Conservation (phyloP, 202 grass and related monocot genomes). For the Bolboschoenoplectus hybrid region DNA sequence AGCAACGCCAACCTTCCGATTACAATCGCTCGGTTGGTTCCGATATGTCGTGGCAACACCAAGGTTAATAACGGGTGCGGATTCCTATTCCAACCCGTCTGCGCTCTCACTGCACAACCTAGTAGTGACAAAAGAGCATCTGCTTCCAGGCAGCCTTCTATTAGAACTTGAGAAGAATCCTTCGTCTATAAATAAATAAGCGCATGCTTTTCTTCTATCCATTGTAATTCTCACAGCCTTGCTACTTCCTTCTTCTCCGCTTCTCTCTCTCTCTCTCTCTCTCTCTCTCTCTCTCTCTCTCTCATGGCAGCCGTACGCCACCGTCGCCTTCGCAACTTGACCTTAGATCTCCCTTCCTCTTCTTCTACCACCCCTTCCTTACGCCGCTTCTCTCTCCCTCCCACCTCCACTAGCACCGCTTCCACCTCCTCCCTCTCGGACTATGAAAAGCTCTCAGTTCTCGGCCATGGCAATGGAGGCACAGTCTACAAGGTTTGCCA, state of each 20-base stretch:
- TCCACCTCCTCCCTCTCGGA: conserved; percentile 56
- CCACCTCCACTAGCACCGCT: conserved; percentile 25
- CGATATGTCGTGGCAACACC: no score
- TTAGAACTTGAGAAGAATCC: not conserved
- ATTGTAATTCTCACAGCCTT: not conserved
- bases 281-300: conserved; percentile 36
- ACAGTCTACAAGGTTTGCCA: conserved; percentile 83
- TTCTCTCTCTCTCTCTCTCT: not conserved
- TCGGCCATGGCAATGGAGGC: conserved; percentile 87
- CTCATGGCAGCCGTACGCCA: conserved; percentile 73
- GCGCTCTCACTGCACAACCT: not conserved
- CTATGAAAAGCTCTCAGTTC: conserved; percentile 68
- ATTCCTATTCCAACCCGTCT: not conserved
- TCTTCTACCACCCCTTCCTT: conserved; percentile 41
- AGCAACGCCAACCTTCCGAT: not conserved
- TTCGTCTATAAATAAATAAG: conserved; percentile 23
- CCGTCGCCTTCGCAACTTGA: conserved; percentile 69
- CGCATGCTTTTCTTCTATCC: not conserved
- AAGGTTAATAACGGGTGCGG: no score
- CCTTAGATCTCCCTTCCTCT: conserved; percentile 52
- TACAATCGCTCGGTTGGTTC: not conserved
- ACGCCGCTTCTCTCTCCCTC: conserved; percentile 41
- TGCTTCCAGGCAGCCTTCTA: conserved; percentile 7
- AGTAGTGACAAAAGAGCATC: not conserved
- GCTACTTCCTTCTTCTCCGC: no score